These are phyloP conservation scores for Penicillium sclerotiorum DNA, from an alignment of 2,329 filamentous ascomycete species.

Conservation along the genomic window DNA sequence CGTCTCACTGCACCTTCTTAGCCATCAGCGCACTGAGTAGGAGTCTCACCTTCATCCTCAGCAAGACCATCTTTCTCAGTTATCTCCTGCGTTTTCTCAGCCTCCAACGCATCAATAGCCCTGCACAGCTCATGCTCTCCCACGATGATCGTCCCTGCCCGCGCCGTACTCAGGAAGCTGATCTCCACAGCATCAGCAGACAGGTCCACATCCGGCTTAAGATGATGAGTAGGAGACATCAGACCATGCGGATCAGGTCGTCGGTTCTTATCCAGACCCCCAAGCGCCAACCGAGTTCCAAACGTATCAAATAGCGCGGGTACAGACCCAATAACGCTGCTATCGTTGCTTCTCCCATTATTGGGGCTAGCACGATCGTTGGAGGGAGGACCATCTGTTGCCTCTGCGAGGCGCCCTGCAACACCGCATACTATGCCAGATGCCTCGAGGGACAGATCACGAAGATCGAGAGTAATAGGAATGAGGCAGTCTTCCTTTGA, in stretches of 20 bases:
- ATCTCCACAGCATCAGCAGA: conserved; percentile 65
- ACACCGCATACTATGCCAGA: conserved; percentile 96
- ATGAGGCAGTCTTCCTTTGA: conserved; percentile 70
- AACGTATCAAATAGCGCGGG: conserved; percentile 20
- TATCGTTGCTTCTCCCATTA: conserved; percentile 14
- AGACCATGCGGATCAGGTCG: conserved; percentile 10
- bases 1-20: not conserved
- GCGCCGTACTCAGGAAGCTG: conserved; percentile 86
- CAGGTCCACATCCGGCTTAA: conserved; percentile 35
- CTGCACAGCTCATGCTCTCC: conserved; percentile 71
- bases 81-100: conserved; percentile 31
- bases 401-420: conserved; percentile 76
- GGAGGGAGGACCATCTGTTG: conserved; percentile 57
- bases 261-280: conserved; percentile 5
- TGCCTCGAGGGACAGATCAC: conserved; percentile 77
- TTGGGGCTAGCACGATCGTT: conserved; percentile 15
- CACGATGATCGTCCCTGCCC: conserved; percentile 86
- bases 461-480: conserved; percentile 86
- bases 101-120: conserved; percentile 69
- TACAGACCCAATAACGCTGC: conserved; percentile 23
- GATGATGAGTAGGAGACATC: conserved; percentile 28
- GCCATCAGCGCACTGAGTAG: no score
- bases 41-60: conserved; percentile 1
- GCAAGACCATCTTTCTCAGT: no score
- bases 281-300: conserved; percentile 12